Conservation (phyloP, 768 basidiomycete species). For the Suillus paluster region DNA sequence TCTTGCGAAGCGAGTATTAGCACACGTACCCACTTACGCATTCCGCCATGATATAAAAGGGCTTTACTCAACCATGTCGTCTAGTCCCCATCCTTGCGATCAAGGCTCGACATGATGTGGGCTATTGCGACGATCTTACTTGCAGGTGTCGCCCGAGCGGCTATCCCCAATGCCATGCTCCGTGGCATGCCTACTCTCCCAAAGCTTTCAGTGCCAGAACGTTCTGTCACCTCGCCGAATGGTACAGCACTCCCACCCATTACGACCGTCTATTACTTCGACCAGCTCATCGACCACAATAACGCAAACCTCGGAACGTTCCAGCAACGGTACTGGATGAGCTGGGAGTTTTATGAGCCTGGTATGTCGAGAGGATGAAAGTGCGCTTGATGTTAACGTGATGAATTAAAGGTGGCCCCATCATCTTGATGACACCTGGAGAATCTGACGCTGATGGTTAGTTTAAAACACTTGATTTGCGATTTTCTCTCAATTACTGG, state of each 20-base stretch:
- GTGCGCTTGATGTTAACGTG: not conserved
- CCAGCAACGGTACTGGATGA: constrained; percentile 74
- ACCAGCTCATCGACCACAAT: constrained; percentile 48
- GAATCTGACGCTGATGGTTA: constrained; percentile 57
- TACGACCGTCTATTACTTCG: constrained; percentile 33
- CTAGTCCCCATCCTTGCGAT: not conserved
- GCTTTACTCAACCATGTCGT: not conserved
- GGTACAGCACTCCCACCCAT: constrained; percentile 30
- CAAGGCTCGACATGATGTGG: not conserved
- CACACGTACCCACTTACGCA: not conserved
- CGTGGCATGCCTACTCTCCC: constrained; percentile 23
- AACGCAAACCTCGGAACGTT: constrained; percentile 73
- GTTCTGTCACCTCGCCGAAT: constrained; percentile 19
- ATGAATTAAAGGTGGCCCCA: constrained; percentile 26
- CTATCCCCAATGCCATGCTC: constrained; percentile 23
- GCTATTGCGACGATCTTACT: constrained; percentile 6
- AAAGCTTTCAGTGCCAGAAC: constrained; percentile 15
- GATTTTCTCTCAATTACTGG: not conserved
- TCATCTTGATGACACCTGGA: constrained; percentile 56
- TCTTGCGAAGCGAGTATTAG: not conserved
- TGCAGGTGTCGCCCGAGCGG: constrained; percentile 19
- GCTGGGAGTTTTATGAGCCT: constrained; percentile 65
- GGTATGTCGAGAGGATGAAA: constrained; percentile 32
- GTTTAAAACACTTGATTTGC: not conserved
- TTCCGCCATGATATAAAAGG: not conserved